These are phyloP conservation scores for Podospora australis DNA, from an alignment of 495 filamentous ascomycete species.

Conservation along the genomic window DNA sequence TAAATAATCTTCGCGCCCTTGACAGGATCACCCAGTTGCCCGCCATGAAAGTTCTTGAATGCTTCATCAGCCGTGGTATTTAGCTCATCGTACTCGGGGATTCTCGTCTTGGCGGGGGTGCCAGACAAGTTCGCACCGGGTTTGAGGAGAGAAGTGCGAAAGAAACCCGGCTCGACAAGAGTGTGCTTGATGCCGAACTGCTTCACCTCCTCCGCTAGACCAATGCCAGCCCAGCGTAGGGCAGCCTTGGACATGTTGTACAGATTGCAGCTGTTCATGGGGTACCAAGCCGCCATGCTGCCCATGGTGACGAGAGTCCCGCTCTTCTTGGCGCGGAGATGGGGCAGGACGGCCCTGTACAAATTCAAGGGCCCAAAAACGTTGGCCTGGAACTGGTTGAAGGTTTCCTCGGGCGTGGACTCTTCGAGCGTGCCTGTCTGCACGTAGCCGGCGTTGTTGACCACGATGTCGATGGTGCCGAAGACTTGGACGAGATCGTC, in stretches of 20 bases:
- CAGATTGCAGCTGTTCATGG: conserved; percentile 28
- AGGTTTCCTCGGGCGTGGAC: conserved; percentile 12
- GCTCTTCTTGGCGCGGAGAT: conserved; percentile 34
- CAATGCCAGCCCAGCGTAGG: conserved; percentile 28
- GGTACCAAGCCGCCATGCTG: conserved; percentile 36
- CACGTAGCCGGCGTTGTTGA: conserved; percentile 44
- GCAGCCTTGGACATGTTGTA: conserved; percentile 52
- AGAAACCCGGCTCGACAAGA: conserved; percentile 46
- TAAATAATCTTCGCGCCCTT: conserved; percentile 32
- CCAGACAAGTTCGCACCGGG: conserved; percentile 12
- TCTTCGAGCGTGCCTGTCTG: conserved; percentile 41
- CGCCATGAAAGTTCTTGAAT: conserved; percentile 7
- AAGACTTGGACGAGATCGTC: conserved; percentile 23
- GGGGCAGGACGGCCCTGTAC: conserved; percentile 41
- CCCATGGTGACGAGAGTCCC: conserved; percentile 48
- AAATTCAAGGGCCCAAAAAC: conserved; percentile 39
- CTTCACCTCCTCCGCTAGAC: conserved; percentile 36
- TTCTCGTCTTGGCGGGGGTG: not conserved
- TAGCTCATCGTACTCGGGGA: conserved; percentile 18
- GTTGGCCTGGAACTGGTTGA: conserved; percentile 37
- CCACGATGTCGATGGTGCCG: conserved; percentile 40
- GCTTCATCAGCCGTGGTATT: conserved; percentile 3
- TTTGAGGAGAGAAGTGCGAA: conserved; percentile 41
- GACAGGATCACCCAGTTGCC: conserved; percentile 28
- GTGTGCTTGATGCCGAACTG: conserved; percentile 41